A percentile compares a stretch with the other conserved stretches of the same genome.
These are phyloP conservation scores for Telfairia occidentalis DNA, from an alignment of 331 rosid genomes.

Conservation along the genomic window DNA sequence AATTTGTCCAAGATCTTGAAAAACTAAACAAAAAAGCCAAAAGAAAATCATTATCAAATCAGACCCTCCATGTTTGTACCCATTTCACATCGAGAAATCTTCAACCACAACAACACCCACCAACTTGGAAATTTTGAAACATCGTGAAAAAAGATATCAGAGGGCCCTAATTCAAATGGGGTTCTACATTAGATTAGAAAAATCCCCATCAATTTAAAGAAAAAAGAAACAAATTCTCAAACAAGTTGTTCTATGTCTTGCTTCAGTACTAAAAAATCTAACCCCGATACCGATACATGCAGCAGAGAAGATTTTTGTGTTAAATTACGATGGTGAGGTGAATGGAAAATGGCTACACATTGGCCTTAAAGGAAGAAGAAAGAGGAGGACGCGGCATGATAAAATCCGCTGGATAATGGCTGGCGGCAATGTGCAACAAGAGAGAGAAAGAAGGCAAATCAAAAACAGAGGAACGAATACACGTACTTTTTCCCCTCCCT, in stretches of 20 bases:
- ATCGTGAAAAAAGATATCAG: neutral
- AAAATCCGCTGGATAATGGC: neutral
- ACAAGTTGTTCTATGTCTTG: too few species aligned
- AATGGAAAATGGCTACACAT: neutral
- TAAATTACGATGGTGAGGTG: neutral
- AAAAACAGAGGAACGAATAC: neutral
- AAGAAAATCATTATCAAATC: neutral
- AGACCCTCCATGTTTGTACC: neutral
- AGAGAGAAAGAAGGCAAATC: neutral
- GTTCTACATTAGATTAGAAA: neutral
- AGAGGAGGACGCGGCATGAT: neutral
- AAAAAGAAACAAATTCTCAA: too few species aligned
- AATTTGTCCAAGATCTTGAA: neutral
- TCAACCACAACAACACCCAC: neutral
- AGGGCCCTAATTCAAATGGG: neutral
- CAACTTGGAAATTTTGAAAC: neutral
- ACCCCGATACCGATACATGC: neutral
- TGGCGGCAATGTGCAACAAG: neutral
- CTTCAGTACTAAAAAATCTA: too few species aligned
- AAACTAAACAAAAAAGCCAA: neutral
- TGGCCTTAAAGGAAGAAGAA: neutral
- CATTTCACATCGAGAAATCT: neutral
- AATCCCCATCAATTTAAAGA: neutral
- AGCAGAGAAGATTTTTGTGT: conserved; percentile 23
- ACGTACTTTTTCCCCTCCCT: neutral